Conservation (phyloP, 768 basidiomycete genomes). For the Serendipita sp. region DNA sequence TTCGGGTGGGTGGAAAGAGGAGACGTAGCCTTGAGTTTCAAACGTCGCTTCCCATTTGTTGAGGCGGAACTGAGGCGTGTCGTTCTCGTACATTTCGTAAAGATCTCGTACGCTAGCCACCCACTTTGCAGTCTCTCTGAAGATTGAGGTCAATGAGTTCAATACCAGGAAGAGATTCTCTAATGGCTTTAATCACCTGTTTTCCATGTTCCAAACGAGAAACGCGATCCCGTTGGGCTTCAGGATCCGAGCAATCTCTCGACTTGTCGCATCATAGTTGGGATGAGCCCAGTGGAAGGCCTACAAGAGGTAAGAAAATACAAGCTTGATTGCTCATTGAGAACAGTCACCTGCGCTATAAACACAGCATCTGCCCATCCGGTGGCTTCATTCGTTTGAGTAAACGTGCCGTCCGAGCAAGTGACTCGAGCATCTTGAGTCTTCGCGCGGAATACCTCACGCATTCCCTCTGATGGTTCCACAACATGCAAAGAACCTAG, state of each 20-base stretch:
- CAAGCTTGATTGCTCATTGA: not conserved
- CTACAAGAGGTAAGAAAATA: constrained; percentile 24
- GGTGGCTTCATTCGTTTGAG: constrained; percentile 40
- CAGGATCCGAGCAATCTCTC: constrained; percentile 67
- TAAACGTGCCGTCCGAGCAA: constrained; percentile 54
- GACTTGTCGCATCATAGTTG: constrained; percentile 52
- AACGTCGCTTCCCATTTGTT: constrained; percentile 61
- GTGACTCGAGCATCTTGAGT: constrained; percentile 34
- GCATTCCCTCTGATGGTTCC: constrained; percentile 80
- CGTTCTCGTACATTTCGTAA: constrained; percentile 52
- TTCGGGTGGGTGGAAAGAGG: constrained; percentile 41
- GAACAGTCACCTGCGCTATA: constrained; percentile 48
- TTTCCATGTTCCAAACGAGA: constrained; percentile 86
- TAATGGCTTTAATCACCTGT: constrained; percentile 31
- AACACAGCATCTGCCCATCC: constrained; percentile 66
- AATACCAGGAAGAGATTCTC: too few relatives aligned
- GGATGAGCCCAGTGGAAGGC: constrained; percentile 86
- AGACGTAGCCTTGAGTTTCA: constrained; percentile 41
- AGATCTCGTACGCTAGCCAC: constrained; percentile 54
- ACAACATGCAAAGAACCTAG: constrained; percentile 47
- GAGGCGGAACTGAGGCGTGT: constrained; percentile 70
- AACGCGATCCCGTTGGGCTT: constrained; percentile 57
- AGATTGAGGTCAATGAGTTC: not conserved
- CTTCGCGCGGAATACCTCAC: constrained; percentile 25
- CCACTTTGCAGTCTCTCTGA: constrained; percentile 50